Evolutionary conservation across 352 stramenopile genomes (phyloP).

Genomic region (Phytophthora pini): DNA sequence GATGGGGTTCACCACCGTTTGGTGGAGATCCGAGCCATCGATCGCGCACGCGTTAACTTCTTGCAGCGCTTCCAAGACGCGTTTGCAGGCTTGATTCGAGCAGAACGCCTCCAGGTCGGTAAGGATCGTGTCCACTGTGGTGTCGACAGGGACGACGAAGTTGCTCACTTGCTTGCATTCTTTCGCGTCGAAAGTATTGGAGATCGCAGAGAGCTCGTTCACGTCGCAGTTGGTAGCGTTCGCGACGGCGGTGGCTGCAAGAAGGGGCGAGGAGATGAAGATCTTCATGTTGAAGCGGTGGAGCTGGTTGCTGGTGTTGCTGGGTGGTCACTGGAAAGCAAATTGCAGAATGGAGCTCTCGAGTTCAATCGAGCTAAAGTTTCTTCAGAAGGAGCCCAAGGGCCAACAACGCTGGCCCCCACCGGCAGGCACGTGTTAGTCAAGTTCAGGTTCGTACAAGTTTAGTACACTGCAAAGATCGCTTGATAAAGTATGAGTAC

Average conservation of each 20-base stretch:
- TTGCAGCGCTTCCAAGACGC: slow-evolving; percentile 7
- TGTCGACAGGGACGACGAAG: slow-evolving; percentile 17
- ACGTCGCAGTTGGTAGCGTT: slow-evolving; percentile 18
- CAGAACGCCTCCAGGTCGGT: slow-evolving; percentile 19
- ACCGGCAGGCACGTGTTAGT: slow-evolving; percentile 2
- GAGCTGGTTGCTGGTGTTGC: background rate
- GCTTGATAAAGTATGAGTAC: too few species aligned
- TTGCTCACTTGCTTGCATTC: slow-evolving; percentile 9
- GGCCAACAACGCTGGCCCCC: too few species aligned
- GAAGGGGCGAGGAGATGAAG: slow-evolving; percentile 6
- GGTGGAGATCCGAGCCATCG: slow-evolving; percentile 14
- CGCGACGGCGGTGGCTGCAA: slow-evolving; percentile 11
- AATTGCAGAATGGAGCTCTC: slow-evolving; percentile 22
- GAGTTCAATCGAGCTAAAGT: background rate
- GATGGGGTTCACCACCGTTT: slow-evolving; percentile 22
- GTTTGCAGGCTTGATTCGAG: slow-evolving; percentile 12
- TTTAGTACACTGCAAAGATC: too few species aligned
- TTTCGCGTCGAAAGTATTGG: slow-evolving; percentile 1
- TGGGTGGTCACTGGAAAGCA: background rate
- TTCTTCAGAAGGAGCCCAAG: slow-evolving; percentile 1
- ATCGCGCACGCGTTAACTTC: slow-evolving; percentile 21
- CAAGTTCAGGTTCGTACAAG: too few species aligned
- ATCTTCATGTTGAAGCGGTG: slow-evolving; percentile 25
- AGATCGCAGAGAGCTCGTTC: background rate
- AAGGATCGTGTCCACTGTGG: slow-evolving; percentile 4